Evolutionary conservation across 2,329 filamentous ascomycete genomes (phyloP).

Genomic region (Scedosporium apiospermum): DNA sequence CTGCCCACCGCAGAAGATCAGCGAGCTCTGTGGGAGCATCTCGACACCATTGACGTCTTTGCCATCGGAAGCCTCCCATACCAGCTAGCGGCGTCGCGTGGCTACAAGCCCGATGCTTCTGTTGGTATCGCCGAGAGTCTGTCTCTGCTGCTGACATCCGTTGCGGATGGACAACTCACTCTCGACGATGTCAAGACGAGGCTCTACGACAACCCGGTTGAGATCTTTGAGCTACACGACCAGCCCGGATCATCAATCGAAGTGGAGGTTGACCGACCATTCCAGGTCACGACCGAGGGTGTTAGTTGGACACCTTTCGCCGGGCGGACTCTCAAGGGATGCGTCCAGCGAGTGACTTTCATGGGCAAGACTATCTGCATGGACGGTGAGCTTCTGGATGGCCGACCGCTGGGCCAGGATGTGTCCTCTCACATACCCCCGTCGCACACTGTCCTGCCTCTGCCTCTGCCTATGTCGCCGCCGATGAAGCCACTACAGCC

Average conservation of each 20-base stretch:
- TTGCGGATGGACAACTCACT: slow-evolving; percentile 62
- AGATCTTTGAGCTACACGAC: slow-evolving; percentile 75
- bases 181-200: slow-evolving; percentile 63
- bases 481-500: slow-evolving; percentile 32
- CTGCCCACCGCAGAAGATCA: slow-evolving; percentile 62
- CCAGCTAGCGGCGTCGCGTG: slow-evolving; percentile 53
- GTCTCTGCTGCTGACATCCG: slow-evolving; percentile 66
- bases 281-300: slow-evolving; percentile 42
- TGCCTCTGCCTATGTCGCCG: slow-evolving; percentile 39
- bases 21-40: slow-evolving; percentile 62
- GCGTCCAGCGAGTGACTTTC: slow-evolving; percentile 68
- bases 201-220: slow-evolving; percentile 69
- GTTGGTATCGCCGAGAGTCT: slow-evolving; percentile 65
- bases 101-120: slow-evolving; percentile 44
- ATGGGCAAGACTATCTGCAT: slow-evolving; percentile 65
- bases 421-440: slow-evolving; percentile 60
- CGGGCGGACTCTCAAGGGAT: slow-evolving; percentile 57
- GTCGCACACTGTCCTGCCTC: neutral
- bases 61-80: slow-evolving; percentile 71
- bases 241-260: slow-evolving; percentile 65
- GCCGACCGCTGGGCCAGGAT: slow-evolving; percentile 55
- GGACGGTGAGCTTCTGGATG: slow-evolving; percentile 51
- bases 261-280: slow-evolving; percentile 65
- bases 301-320: slow-evolving; percentile 51
- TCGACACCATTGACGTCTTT: slow-evolving; percentile 68